These are phyloP conservation scores for Paramecium pentaurelia DNA, from an alignment of 73 alveolate species.

Conservation along the genomic window DNA sequence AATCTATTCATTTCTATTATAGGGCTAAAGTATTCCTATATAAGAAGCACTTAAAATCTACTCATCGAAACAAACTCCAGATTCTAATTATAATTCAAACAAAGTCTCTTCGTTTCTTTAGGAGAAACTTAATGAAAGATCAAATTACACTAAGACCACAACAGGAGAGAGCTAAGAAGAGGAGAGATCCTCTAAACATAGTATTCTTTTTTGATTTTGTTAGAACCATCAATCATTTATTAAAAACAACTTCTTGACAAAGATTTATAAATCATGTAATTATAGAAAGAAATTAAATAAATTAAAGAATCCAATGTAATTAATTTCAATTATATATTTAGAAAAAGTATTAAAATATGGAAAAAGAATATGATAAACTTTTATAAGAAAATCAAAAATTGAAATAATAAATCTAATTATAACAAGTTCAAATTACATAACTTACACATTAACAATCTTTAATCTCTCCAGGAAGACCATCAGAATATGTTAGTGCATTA, in stretches of 20 bases:
- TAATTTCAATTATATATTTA: neutral
- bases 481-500: neutral
- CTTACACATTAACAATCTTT: neutral
- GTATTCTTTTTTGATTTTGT: neutral
- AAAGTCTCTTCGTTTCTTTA: neutral
- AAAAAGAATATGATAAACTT: neutral
- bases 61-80: neutral
- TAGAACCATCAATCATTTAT: neutral
- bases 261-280: neutral
- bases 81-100: neutral
- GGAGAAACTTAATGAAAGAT: neutral
- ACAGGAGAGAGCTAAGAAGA: slow-evolving; percentile 4
- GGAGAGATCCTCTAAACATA: neutral
- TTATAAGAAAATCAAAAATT: neutral
- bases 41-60: neutral
- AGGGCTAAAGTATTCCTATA: neutral
- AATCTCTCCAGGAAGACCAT: neutral
- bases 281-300: neutral
- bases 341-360: neutral
- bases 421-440: neutral
- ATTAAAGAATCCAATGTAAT: neutral
- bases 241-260: neutral
- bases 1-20: neutral
- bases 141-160: neutral
- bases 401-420: neutral